Base-by-base conservation (phyloP, 768 basidiomycete species). In the Kwoniella bestiolae region DNA sequence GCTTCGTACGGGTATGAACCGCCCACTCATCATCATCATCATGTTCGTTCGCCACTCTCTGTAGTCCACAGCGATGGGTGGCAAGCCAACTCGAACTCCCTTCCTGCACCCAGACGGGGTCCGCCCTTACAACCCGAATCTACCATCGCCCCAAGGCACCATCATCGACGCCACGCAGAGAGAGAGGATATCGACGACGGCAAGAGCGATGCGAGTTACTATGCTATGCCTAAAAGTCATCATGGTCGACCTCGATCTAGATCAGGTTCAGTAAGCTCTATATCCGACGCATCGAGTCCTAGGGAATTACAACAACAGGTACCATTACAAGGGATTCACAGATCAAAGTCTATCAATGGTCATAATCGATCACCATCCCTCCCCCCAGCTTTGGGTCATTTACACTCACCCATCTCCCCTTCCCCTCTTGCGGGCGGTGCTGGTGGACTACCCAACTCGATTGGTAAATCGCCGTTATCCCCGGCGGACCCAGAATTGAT, bases 31-130 rank as follows among this genome's bases (percentile, higher is more conserved):
- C 51, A 41, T 50, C 62, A 56, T 49, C 38, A 56, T 56, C 53
- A 58, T 29, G 62, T 56, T 7, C 59, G 60, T 45, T 60, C 65
- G 47, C 59, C 65, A 31, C 29, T 69, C 12, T 61, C 64, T 1
- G 32, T 47, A 0, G 50, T 65, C 23, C 56, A 57, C 23, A 56
- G 60, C 21, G 62, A 59, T 18, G 50, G 44, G 26, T 66, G 64
- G 60, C 41, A 34, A 25, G 38, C 53, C 4, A 55, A 56, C 16
- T 73, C 53, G 6, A 55, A 56, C 16, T 73, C 72, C 0, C 34
- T 73, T n/a, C 72, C 72, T 51, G 59, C 68, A 23, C 68, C 68
- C 12, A 51, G 66, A 44, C 53, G 72, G 2, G 69, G 66, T 38
- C 67, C 56, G 5, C 60, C 57, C 5, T 41, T 44, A n/a, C 31